Conservation (phyloP, 352 stramenopile genomes). For the Pythium phragmiticola region DNA sequence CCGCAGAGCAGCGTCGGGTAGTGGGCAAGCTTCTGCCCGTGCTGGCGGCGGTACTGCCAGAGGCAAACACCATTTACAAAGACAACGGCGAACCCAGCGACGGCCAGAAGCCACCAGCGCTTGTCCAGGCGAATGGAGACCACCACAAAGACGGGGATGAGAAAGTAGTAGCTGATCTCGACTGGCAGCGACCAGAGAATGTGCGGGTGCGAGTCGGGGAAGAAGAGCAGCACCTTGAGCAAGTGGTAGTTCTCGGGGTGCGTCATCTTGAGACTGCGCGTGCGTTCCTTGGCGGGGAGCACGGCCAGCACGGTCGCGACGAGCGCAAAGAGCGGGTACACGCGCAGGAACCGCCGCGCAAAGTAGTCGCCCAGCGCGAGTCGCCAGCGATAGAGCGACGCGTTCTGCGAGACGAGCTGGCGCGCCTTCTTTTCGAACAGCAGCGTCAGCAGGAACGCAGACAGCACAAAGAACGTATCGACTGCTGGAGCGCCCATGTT, state of each 20-base stretch:
- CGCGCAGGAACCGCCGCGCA: constrained; percentile 9
- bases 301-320: constrained; percentile 33
- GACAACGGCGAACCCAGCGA: constrained; percentile 33
- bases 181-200: constrained; percentile 56
- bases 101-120: constrained; percentile 36
- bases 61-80: constrained; percentile 30
- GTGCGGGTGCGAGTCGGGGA: constrained; percentile 33
- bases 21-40: constrained; percentile 26
- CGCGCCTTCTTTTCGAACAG: constrained; percentile 38
- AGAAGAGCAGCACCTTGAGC: constrained; percentile 41
- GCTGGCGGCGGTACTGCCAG: constrained; percentile 22
- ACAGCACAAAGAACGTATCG: constrained; percentile 50
- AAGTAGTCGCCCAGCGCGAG: constrained; percentile 39
- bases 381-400: constrained; percentile 19
- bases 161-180: constrained; percentile 45
- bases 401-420: constrained; percentile 23
- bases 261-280: constrained; percentile 24
- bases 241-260: constrained; percentile 30
- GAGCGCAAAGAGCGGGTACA: constrained; percentile 46
- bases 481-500: constrained; percentile 34
- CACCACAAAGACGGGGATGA: constrained; percentile 38
- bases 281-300: constrained; percentile 32
- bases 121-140: constrained; percentile 20
- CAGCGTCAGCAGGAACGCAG: constrained; percentile 42
- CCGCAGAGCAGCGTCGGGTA: constrained; percentile 40